Percentiles rank a stretch among this genome's conserved stretches.
Evolutionary conservation across 495 filamentous ascomycete species (phyloP).

Genomic region (Bryoglossum gracile): DNA sequence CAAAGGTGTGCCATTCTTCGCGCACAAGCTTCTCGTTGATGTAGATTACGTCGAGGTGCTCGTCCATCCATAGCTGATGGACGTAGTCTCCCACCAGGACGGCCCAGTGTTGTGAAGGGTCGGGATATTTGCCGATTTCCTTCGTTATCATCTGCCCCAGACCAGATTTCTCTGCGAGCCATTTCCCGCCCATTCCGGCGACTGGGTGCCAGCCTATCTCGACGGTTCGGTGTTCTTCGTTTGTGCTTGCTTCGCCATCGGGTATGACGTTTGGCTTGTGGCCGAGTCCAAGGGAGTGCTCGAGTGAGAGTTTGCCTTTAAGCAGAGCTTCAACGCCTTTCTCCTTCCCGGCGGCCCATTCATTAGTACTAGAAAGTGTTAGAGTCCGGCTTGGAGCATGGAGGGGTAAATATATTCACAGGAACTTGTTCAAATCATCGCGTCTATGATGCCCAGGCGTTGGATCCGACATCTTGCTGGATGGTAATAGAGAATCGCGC

Average conservation of each 20-base stretch:
- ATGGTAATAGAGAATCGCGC: no score
- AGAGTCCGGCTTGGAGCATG: no score
- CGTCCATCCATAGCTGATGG: conserved; percentile 39
- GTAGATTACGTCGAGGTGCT: conserved; percentile 39
- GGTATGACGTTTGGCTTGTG: conserved; percentile 36
- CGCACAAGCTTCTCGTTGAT: conserved; percentile 31
- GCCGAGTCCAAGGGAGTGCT: conserved; percentile 37
- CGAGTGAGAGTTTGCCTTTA: conserved; percentile 32
- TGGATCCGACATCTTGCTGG: no score
- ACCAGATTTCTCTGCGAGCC: conserved; percentile 36
- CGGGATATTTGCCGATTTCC: conserved; percentile 35
- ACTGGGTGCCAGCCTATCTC: conserved; percentile 43
- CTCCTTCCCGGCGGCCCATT: conserved; percentile 12
- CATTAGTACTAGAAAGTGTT: no score
- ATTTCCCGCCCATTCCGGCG: conserved; percentile 33
- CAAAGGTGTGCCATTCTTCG: conserved; percentile 33
- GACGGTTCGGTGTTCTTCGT: conserved; percentile 28
- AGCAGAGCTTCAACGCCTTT: conserved; percentile 22
- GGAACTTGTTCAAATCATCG: no score
- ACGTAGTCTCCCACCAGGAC: conserved; percentile 39
- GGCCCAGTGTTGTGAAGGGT: conserved; percentile 46
- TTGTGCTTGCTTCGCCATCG: conserved; percentile 24
- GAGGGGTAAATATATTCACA: no score
- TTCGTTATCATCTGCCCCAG: conserved; percentile 37
- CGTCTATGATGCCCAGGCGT: no score